phyloP scores from a whole-genome alignment of 2,329 filamentous ascomycete species.

The Aspergillus sp. region DNA sequence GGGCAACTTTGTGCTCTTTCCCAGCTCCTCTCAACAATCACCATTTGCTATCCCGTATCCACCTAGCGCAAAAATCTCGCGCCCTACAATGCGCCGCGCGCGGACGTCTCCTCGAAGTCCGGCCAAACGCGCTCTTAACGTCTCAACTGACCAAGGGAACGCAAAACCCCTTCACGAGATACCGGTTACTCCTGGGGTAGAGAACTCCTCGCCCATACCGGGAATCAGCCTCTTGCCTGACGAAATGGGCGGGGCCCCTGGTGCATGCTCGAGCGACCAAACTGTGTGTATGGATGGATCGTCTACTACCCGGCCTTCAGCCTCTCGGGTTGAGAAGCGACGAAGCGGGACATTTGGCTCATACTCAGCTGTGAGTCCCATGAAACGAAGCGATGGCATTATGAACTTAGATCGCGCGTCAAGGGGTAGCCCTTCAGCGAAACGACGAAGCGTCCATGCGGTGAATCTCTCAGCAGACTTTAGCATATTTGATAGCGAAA shows the following conservation, averaged over 20 bases:
- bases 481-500: conserved; percentile 69
- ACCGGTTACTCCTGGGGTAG: conserved; percentile 48
- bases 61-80: conserved; percentile 62
- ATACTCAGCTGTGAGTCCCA: conserved; percentile 68
- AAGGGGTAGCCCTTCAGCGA: conserved; percentile 82
- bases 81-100: conserved; percentile 46
- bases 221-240: conserved; percentile 25
- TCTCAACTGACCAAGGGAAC: conserved; percentile 71
- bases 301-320: conserved; percentile 36
- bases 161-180: conserved; percentile 53
- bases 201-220: conserved; percentile 42
- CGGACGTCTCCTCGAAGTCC: conserved; percentile 79
- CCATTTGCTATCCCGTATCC: conserved; percentile 65
- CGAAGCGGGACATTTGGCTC: conserved; percentile 49
- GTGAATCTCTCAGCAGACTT: conserved; percentile 64
- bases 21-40: conserved; percentile 47
- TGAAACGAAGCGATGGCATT: conserved; percentile 87
- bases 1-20: conserved; percentile 53
- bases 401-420: conserved; percentile 82
- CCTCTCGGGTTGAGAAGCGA: conserved; percentile 51
- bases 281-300: conserved; percentile 24
- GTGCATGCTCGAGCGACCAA: conserved; percentile 42
- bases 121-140: conserved; percentile 71
- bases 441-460: conserved; percentile 83
- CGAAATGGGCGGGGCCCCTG: conserved; percentile 18